phyloP scores from a whole-genome alignment of 176 grass and related monocot species.

The Lolium multiflorum region DNA sequence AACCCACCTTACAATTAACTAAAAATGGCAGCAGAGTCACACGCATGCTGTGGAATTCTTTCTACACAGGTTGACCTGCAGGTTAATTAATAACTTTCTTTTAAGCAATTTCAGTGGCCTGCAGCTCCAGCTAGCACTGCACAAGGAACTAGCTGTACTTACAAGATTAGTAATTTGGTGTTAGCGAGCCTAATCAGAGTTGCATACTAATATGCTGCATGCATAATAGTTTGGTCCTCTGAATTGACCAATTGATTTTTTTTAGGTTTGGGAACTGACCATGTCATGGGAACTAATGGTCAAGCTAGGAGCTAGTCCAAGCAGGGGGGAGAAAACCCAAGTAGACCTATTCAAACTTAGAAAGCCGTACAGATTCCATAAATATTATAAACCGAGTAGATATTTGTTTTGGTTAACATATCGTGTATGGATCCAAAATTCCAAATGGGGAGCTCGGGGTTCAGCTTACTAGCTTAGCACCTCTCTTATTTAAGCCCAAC shows the following conservation, averaged over 20 bases:
- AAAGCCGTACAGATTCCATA: neutral
- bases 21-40: neutral
- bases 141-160: neutral
- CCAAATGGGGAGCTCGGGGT: neutral
- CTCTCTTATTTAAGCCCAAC: neutral
- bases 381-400: neutral
- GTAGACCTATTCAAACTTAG: neutral
- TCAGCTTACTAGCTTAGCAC: neutral
- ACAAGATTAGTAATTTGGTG: neutral
- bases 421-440: neutral
- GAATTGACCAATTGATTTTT: neutral
- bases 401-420: neutral
- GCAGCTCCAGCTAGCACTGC: neutral
- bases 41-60: conserved; percentile 9
- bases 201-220: no score
- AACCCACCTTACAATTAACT: neutral
- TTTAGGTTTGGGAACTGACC: neutral
- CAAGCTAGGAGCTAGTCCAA: neutral
- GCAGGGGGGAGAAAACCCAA: neutral
- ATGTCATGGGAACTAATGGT: neutral
- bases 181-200: no score
- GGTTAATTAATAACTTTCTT: neutral
- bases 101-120: neutral
- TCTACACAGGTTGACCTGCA: neutral
- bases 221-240: neutral